Evolutionary conservation across 768 basidiomycete species (phyloP), one percentile per base, ranked within the genome.

Genomic region (Auriscalpium vulgare): DNA sequence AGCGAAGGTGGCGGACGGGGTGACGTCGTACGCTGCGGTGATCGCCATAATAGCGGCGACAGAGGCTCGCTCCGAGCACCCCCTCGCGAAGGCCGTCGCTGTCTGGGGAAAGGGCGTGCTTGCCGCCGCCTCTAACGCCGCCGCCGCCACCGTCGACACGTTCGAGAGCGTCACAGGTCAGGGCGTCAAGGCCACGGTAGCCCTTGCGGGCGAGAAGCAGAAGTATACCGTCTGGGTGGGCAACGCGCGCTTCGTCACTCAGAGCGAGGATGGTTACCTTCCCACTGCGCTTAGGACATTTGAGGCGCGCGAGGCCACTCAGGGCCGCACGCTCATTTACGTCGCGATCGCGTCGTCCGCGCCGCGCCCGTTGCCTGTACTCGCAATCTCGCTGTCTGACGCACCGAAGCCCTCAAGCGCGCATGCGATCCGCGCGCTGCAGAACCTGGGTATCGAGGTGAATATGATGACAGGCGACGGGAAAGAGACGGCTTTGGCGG

Each of bases 391-490:
- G 4, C 75, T 98, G 40, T 81, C 93, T 11, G 97, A 99, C 66
- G 78, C 79, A 6, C 88, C 94, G 4, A 97, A 95, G 66, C 80
- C 82, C 0, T 91, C 93, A 1, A 93, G 93, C 46, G 77, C 77
- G 50, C 80, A 88, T 52, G 95, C 95, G 0, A 87, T 99, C 62
- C 72, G 71, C 51, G 88, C 93, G 0, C 72, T 99, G 46, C 79
- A 86, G 58, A 75, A 71, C 49, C 95, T 98, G 94, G 95, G 95
- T 3, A 87, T 99, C 62, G 85, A 87, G 56, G 93, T 97, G 17
- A 82, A 83, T 57, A 84, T 99, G 84, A 83, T 97, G 79, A 98
- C 97, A 0, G 97, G 97, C 1, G 97, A 99, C 62, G 83, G 89
- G 19, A 82, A 81, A 68, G 78, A 76, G 4, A 98, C 95, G 4